These are phyloP conservation scores for Haplosporangium gracile DNA, from an alignment of 192 early-diverging fungal species.

Conservation along the genomic window DNA sequence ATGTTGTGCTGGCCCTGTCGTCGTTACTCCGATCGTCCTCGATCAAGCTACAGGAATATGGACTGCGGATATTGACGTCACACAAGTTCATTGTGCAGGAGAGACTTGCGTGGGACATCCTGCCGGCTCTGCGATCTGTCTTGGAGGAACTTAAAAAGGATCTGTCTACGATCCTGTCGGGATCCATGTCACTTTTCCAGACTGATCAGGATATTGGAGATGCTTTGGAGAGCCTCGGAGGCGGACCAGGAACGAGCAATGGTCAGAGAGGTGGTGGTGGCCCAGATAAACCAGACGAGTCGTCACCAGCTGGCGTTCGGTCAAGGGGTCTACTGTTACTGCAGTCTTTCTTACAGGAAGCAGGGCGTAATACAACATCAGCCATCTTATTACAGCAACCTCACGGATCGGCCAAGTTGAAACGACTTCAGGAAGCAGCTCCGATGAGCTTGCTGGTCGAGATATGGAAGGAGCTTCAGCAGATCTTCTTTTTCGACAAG, in stretches of 20 bases:
- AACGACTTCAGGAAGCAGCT: neutral
- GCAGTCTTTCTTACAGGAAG: conserved; percentile 26
- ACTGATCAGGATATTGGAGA: neutral
- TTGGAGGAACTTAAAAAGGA: conserved; percentile 17
- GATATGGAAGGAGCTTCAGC: conserved; percentile 25
- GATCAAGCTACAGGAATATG: conserved; percentile 48
- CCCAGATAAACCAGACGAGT: conserved; percentile 3
- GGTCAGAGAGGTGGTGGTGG: conserved; percentile 6
- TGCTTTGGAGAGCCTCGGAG: neutral
- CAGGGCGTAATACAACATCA: neutral
- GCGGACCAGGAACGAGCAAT: neutral
- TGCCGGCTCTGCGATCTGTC: conserved; percentile 4
- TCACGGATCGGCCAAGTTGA: neutral
- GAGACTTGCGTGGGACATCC: conserved; percentile 9
- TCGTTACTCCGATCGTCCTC: conserved; percentile 24
- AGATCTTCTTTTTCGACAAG: conserved; percentile 9
- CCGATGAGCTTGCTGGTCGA: conserved; percentile 15
- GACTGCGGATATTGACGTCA: conserved; percentile 27
- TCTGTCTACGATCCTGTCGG: neutral
- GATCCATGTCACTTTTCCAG: neutral
- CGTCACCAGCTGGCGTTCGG: conserved; percentile 4
- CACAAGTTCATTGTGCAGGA: conserved; percentile 15
- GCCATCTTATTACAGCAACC: neutral
- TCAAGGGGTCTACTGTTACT: conserved; percentile 23
- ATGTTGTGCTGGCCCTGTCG: neutral